Evolutionary conservation across 345 rosid genomes (phyloP).

Genomic region (Eucalyptus rudis): DNA sequence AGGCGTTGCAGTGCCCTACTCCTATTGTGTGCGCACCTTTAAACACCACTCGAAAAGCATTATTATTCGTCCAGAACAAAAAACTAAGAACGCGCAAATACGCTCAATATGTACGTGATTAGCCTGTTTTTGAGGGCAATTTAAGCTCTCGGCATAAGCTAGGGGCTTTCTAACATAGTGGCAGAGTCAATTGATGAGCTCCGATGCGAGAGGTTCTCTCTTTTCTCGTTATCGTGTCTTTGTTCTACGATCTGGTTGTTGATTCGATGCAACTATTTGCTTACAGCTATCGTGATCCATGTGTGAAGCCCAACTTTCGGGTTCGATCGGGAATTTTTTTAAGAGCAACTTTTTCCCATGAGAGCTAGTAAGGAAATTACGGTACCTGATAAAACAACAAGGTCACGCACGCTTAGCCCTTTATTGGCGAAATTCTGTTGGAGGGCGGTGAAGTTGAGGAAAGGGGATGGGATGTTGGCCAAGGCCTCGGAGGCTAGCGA

Average conservation of each 20-base stretch:
- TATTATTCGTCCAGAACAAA: neutral
- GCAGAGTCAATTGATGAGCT: neutral
- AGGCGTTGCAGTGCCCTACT: slow-evolving; percentile 13
- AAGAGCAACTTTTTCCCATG: neutral
- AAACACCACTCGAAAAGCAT: neutral
- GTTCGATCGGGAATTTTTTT: neutral
- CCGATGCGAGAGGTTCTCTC: neutral
- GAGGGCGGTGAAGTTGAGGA: slow-evolving; percentile 11
- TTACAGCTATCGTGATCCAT: neutral
- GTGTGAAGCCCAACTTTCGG: neutral
- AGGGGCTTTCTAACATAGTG: neutral
- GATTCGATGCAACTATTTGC: neutral
- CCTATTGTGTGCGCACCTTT: slow-evolving; percentile 23
- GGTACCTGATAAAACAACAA: slow-evolving; percentile 38
- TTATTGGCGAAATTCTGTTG: slow-evolving; percentile 10
- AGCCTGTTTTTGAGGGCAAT: neutral
- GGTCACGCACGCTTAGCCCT: slow-evolving; percentile 24
- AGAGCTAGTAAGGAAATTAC: neutral
- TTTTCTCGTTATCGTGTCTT: neutral
- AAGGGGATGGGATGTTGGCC: slow-evolving; percentile 11
- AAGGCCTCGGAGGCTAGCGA: slow-evolving; percentile 13
- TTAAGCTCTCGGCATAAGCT: neutral
- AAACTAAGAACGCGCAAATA: neutral
- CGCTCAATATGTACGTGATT: neutral
- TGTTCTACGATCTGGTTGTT: neutral